These are phyloP conservation scores for Colletotrichum chlorophyti DNA, from an alignment of 2,329 filamentous ascomycete species.

Conservation along the genomic window DNA sequence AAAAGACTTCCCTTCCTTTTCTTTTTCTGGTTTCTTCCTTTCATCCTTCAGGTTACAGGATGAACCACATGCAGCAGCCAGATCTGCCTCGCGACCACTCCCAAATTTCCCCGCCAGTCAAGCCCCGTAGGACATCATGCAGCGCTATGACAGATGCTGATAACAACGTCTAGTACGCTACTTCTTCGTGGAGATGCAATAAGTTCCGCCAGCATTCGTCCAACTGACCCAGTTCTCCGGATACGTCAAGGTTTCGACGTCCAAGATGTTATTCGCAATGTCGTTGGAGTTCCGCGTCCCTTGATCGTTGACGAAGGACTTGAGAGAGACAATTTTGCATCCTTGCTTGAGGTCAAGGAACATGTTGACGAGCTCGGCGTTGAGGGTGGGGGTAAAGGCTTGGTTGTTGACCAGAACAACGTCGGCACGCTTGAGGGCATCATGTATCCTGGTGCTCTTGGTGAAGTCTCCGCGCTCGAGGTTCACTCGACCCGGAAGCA, in stretches of 20 bases:
- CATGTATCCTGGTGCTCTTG: conserved; percentile 71
- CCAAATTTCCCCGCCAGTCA: conserved; percentile 8
- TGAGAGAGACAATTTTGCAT: conserved; percentile 88
- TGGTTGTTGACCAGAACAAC: conserved; percentile 99
- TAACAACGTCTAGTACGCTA: conserved; percentile 33
- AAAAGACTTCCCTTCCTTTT: background rate
- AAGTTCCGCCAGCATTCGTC: conserved; percentile 83
- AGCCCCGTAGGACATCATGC: conserved; percentile 28
- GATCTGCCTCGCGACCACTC: background rate
- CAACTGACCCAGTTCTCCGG: conserved; percentile 79
- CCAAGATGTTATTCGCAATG: conserved; percentile 81
- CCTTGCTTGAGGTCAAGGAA: conserved; percentile 94
- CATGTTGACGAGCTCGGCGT: conserved; percentile 83
- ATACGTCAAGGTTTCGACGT: conserved; percentile 70
- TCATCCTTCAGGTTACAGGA: background rate
- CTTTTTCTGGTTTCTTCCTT: background rate
- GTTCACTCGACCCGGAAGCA: conserved; percentile 79
- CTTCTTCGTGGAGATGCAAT: conserved; percentile 88
- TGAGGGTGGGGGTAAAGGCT: conserved; percentile 88
- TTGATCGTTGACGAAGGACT: conserved; percentile 86
- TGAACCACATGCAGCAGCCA: conserved; percentile 9
- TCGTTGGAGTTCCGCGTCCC: conserved; percentile 80
- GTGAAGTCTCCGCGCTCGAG: conserved; percentile 87
- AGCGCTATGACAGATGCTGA: conserved; percentile 34
- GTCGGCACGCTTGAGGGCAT: conserved; percentile 82